Evolutionary conservation across 495 filamentous ascomycete genomes (phyloP), one percentile per base, ranked within the genome.

Genomic region (Talaromyces nanjingensis): DNA sequence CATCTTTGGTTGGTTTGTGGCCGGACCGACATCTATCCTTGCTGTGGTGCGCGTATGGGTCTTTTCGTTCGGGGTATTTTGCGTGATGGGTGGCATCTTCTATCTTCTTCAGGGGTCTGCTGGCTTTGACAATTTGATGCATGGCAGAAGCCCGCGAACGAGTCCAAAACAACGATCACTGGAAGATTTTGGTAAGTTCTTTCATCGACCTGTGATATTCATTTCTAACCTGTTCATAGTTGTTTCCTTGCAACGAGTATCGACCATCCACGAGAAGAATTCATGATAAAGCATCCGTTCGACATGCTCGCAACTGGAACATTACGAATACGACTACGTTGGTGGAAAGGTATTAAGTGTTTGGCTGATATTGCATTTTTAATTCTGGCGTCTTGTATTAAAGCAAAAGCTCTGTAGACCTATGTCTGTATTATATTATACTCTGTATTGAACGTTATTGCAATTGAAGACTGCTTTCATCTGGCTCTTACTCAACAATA

Each of bases 121-220:
- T 37, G 84, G 84, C 54, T 96, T 96, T 75, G 90, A 96, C 77
- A 91, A 93, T 80, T 81, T 96, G 65, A 93, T 96, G 90, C 91
- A 96, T 76, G 90, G 91, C 72, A 91, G 91, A 81, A 85, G 84
- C 63, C 86, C 84, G 58, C 89, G 89, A 78, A 87, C 86, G 74
- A 86, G 84, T 72, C 79, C 83, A 66, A 89, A 88, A 77, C 87
- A 93, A 78, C 80, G 89, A 62, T 86, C 84, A 2, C 76, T 91
- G 64, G 92, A 96, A 78, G 92, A 96, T 74, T 93, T 96, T 66
- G 82, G 89, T 91, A 84, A 84, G 87, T 81, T 39, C 27, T 2
- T 18, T 49, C 3, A 31, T 31, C 31, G 25, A 18, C 7, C 7
- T 20, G 6, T 49, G n/a, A 20, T 6, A 20, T 49, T 49, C n/a